Percentiles rank a stretch among this genome's conserved stretches.
phyloP scores from a whole-genome alignment of 176 grass and related monocot species.

The Oryza longistaminata region DNA sequence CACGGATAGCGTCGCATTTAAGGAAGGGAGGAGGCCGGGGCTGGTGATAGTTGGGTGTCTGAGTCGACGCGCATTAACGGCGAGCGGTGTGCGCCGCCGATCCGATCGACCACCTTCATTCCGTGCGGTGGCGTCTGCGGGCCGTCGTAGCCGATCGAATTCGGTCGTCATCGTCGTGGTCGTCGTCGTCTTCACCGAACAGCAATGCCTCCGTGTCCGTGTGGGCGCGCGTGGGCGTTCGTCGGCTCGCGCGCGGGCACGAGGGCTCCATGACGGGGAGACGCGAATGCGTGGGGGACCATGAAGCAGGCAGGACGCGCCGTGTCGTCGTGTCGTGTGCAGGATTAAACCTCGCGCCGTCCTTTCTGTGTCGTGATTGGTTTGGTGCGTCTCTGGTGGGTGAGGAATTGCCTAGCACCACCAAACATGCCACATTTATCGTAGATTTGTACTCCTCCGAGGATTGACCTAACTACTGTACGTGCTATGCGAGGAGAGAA shows the following conservation, averaged over 20 bases:
- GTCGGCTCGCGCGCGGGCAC: background rate
- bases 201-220: background rate
- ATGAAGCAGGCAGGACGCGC: background rate
- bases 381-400: background rate
- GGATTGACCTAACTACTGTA: no score
- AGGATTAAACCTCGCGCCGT: background rate
- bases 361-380: background rate
- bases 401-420: no score
- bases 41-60: background rate
- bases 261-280: background rate
- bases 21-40: background rate
- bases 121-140: background rate
- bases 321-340: background rate
- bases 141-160: background rate
- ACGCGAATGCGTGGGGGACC: no score
- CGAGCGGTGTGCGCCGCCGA: constrained; percentile 13
- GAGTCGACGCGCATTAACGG: constrained; percentile 7
- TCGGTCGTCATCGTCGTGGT: no score
- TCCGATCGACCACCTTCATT: background rate
- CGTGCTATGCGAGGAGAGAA: no score
- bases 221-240: background rate
- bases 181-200: background rate
- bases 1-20: background rate
- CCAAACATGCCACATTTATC: background rate
- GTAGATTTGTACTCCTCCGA: no score